Evolutionary conservation across 2,329 filamentous ascomycete species (phyloP).

Genomic region (Berkeleyomyces basicola): DNA sequence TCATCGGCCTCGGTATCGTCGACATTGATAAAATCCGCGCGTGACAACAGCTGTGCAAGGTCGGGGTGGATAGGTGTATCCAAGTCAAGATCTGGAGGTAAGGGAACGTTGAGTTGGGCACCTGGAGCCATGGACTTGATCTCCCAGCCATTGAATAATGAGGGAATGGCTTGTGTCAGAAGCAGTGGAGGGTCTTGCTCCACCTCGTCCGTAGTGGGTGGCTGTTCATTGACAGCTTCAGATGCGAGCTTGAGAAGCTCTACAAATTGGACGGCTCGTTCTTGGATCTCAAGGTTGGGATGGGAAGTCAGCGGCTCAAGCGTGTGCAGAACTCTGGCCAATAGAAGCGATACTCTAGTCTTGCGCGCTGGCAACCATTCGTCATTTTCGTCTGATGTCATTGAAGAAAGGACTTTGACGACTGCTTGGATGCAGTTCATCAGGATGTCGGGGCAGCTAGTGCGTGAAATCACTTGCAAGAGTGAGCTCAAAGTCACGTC

Average conservation of each 20-base stretch:
- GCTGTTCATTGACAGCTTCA: constrained; percentile 59
- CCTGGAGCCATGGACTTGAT: constrained; percentile 75
- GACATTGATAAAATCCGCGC: constrained; percentile 33
- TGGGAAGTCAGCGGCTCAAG: constrained; percentile 66
- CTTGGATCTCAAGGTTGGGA: constrained; percentile 84
- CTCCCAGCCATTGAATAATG: constrained; percentile 71
- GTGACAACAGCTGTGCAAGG: constrained; percentile 48
- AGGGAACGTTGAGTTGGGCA: constrained; percentile 73
- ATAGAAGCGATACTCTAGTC: constrained; percentile 56
- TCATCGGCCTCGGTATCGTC: constrained; percentile 42
- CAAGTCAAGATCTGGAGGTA: constrained; percentile 60
- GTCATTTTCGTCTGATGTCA: constrained; percentile 47
- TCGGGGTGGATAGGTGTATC: constrained; percentile 68
- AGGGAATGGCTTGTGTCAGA: constrained; percentile 78
- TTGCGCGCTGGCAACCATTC: constrained; percentile 60
- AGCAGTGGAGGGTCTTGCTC: constrained; percentile 61
- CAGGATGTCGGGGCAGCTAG: constrained; percentile 48
- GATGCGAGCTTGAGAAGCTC: constrained; percentile 76
- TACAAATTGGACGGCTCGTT: constrained; percentile 79
- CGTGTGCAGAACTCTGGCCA: constrained; percentile 67
- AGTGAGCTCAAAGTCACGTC: constrained; percentile 59
- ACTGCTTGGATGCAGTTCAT: constrained; percentile 68
- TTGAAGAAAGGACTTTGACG: constrained; percentile 64
- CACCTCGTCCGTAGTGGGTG: constrained; percentile 34
- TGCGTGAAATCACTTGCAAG: constrained; percentile 45